Evolutionary conservation across 371 early-diverging fungal species (phyloP), one percentile per base, ranked within the genome.

Genomic region (Circinella umbellata): DNA sequence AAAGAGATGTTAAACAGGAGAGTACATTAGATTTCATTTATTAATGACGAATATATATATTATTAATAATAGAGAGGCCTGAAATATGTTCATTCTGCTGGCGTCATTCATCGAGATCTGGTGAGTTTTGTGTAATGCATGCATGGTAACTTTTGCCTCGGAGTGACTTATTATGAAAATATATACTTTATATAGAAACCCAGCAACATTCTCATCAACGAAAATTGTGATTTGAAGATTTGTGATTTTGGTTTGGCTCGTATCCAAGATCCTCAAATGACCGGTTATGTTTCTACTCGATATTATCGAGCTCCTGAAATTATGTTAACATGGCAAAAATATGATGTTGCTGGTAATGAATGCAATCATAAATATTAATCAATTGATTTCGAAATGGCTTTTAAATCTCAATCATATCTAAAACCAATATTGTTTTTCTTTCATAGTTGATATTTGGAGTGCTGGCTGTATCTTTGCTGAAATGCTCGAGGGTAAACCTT

Each of bases 261-360:
- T 80, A 91, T 95, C 59, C 93, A 93, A 74, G 95, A 93, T 73
- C 90, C 95, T 61, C 94, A 94, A 78, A 95, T 91, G 94, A 97
- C 98, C 17, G 98, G 96, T 36, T 97, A 97, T 77, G 99, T 98
- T 11, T 93, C 98, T 8, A 99, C 99, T 3, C 87, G 99, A 64
- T 99, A 99, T 86, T 99, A 99, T 79, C 93, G 99, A 75, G 95
- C 99, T 17, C 99, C 99, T 38, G 99, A 99, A 75, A 94, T 99
- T 75, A 98, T 99, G 94, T 81, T 99, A 67, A 98, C 98, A n/a
- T 94, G 94, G 94, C 96, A 96, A 78, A 95, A 94, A 73, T 99
- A 99, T 81, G 95, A 94, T 66, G 94, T 94, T 55, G 96, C 92
- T n/a, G 91, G 92, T 87, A 91, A 78, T 5, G 13, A 15, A 47